Evolutionary conservation across 108 stramenopile genomes (phyloP).

Genomic region (Pseudonitzschia delicatissima): DNA sequence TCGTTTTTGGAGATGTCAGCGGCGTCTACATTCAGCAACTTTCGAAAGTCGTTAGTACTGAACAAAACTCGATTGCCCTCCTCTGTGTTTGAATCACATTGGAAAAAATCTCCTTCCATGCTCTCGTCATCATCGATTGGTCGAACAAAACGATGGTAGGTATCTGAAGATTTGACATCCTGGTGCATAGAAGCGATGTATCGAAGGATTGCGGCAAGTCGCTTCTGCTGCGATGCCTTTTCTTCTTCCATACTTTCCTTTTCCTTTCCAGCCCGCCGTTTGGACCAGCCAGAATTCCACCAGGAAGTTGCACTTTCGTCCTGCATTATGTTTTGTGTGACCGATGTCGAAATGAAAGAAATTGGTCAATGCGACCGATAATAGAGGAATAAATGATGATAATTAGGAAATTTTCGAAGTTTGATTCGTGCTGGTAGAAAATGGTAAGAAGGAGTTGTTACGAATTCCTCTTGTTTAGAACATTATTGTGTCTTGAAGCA

Average conservation of each 20-base stretch:
- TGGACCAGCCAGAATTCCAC: slow-evolving; percentile 2
- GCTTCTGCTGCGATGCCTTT: slow-evolving; percentile 37
- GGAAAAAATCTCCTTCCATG: slow-evolving; percentile 21
- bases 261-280: background rate
- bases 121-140: background rate
- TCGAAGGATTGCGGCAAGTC: slow-evolving; percentile 48
- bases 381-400: no score
- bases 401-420: no score
- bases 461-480: no score
- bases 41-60: slow-evolving; percentile 31
- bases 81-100: slow-evolving; percentile 6
- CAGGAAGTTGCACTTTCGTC: background rate
- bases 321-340: no score
- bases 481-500: no score
- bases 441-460: no score
- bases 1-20: background rate
- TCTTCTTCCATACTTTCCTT: slow-evolving; percentile 4
- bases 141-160: slow-evolving; percentile 29
- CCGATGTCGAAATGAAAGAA: no score
- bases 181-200: slow-evolving; percentile 56
- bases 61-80: slow-evolving; percentile 24
- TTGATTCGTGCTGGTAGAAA: no score
- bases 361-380: no score
- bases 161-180: background rate
- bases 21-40: slow-evolving; percentile 8